Percentiles rank a stretch among this genome's conserved stretches.
Conservation (phyloP, 768 basidiomycete genomes). For the Boletus tomentosulus region DNA sequence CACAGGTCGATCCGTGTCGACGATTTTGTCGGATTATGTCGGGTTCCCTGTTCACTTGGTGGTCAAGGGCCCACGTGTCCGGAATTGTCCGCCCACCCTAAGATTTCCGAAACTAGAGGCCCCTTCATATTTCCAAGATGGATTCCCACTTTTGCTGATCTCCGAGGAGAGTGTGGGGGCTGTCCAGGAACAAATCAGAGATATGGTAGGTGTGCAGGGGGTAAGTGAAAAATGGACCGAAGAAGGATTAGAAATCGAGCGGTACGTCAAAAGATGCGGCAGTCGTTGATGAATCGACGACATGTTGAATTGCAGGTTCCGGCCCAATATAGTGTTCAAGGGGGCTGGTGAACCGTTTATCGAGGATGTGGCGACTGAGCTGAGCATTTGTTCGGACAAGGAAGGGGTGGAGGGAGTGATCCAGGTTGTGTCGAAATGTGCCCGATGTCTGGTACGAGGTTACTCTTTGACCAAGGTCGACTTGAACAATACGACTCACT, state of each 20-base stretch:
- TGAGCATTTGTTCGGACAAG: constrained; percentile 43
- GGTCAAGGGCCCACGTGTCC: constrained; percentile 59
- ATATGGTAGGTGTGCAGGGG: constrained; percentile 45
- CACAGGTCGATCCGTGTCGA: constrained; percentile 43
- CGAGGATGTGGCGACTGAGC: constrained; percentile 67
- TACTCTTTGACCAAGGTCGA: constrained; percentile 1
- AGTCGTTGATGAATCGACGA: background rate
- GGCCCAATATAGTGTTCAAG: constrained; percentile 69
- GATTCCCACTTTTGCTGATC: constrained; percentile 63
- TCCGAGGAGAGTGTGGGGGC: constrained; percentile 61
- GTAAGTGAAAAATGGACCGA: constrained; percentile 50
- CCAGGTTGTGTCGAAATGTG: constrained; percentile 62
- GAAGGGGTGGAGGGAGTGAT: constrained; percentile 32
- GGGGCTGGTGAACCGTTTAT: constrained; percentile 64
- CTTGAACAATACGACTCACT: constrained; percentile 9
- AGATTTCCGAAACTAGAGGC: constrained; percentile 57
- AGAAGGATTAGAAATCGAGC: constrained; percentile 50
- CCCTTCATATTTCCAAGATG: constrained; percentile 61
- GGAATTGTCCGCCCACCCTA: constrained; percentile 46
- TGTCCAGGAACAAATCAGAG: constrained; percentile 46
- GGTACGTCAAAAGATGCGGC: constrained; percentile 36
- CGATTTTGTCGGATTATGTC: constrained; percentile 58
- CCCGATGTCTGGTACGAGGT: constrained; percentile 63
- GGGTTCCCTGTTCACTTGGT: constrained; percentile 58
- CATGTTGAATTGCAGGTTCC: constrained; percentile 45